These are phyloP conservation scores for Tricholoma sp. DNA, from an alignment of 768 basidiomycete genomes.

Conservation along the genomic window DNA sequence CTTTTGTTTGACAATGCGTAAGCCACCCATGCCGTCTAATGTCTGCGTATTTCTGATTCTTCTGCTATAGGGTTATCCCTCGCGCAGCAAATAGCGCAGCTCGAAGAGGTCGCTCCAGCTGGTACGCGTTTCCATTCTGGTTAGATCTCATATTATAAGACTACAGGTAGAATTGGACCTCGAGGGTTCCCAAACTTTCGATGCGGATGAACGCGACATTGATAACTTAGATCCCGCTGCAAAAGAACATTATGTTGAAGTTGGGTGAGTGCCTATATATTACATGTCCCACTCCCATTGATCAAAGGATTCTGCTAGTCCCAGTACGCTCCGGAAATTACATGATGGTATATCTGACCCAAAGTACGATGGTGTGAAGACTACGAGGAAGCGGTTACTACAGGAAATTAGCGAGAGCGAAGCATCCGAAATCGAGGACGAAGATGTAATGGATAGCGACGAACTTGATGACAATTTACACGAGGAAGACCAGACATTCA, in stretches of 20 bases:
- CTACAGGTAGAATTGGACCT: constrained; percentile 60
- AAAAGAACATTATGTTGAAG: constrained; percentile 80
- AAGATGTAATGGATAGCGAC: constrained; percentile 14
- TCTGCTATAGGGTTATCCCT: constrained; percentile 46
- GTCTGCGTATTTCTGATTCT: neutral
- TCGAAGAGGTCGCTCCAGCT: constrained; percentile 64
- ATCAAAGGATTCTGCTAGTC: constrained; percentile 34
- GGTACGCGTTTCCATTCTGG: constrained; percentile 37
- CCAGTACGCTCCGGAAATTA: constrained; percentile 62
- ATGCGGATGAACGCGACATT: constrained; percentile 38
- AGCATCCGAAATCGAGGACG: constrained; percentile 32
- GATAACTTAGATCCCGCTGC: constrained; percentile 27
- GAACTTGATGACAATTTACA: constrained; percentile 11
- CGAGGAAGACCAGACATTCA: constrained; percentile 16
- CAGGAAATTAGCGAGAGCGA: constrained; percentile 40
- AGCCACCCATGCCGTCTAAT: neutral
- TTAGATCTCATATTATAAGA: constrained; percentile 1
- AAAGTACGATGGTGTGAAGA: constrained; percentile 73
- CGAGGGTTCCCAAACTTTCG: constrained; percentile 60
- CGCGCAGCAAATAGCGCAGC: constrained; percentile 76
- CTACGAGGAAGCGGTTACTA: constrained; percentile 54
- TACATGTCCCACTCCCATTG: neutral
- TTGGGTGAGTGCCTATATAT: constrained; percentile 53
- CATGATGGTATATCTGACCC: constrained; percentile 65
- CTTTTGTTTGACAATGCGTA: neutral